phyloP scores from a whole-genome alignment of 169 alveolate species.

The Cryptosporidium bovis region DNA sequence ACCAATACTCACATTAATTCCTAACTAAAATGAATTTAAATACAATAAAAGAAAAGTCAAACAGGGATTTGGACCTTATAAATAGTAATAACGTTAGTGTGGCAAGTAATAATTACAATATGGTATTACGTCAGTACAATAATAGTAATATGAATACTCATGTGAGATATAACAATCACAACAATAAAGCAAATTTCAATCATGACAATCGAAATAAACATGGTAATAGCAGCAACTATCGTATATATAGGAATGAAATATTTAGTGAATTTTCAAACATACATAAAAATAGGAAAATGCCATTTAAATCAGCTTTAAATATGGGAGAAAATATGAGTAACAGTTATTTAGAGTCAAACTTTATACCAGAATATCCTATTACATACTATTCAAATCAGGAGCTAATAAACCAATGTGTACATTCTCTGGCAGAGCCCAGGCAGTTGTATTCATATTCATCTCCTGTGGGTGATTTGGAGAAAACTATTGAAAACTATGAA shows the following conservation, averaged over 20 bases:
- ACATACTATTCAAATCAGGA: constrained; percentile 57
- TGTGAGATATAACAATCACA: no score
- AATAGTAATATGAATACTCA: no score
- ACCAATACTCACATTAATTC: no score
- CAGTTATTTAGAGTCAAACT: not conserved
- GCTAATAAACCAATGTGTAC: constrained; percentile 20
- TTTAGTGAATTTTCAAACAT: constrained; percentile 25
- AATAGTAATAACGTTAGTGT: no score
- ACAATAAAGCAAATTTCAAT: no score
- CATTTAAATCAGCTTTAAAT: constrained; percentile 63
- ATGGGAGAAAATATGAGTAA: constrained; percentile 42
- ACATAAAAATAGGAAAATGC: constrained; percentile 49
- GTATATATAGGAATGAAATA: constrained; percentile 1
- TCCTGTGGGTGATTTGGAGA: constrained; percentile 70
- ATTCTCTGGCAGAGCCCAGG: constrained; percentile 57
- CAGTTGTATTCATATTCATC: constrained; percentile 41
- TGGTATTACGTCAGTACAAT: no score
- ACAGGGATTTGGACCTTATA: no score
- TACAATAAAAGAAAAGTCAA: no score
- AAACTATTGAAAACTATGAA: constrained; percentile 50
- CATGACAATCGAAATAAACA: no score
- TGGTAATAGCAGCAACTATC: no score
- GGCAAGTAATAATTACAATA: no score
- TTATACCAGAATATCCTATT: constrained; percentile 63
- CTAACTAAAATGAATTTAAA: no score